A percentile compares a stretch with the other conserved stretches of the same genome.
phyloP scores from a whole-genome alignment of 352 stramenopile species.

The Pythium pyrilobum region DNA sequence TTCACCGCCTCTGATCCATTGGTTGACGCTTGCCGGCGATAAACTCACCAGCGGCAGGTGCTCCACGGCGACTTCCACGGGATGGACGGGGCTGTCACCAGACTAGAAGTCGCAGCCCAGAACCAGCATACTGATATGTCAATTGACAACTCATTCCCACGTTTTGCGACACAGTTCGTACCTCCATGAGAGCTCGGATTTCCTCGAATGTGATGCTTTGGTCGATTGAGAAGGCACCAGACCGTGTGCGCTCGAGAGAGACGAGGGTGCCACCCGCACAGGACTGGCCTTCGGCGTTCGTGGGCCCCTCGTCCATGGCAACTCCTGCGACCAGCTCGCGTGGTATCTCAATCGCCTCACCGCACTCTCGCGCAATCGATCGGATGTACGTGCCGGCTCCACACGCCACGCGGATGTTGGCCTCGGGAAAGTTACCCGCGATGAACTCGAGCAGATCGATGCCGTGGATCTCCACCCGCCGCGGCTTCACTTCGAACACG shows the following conservation, averaged over 20 bases:
- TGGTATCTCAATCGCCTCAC: conserved; percentile 53
- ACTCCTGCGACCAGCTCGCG: conserved; percentile 10
- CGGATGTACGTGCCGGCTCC: conserved; percentile 82
- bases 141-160: no score
- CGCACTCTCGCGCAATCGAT: conserved; percentile 81
- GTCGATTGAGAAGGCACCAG: conserved; percentile 45
- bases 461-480: conserved; percentile 52
- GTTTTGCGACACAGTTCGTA: conserved; percentile 19
- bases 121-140: background rate
- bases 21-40: conserved; percentile 21
- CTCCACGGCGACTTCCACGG: conserved; percentile 55
- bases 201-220: conserved; percentile 56
- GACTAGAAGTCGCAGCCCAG: conserved; percentile 10
- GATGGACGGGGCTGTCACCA: conserved; percentile 30
- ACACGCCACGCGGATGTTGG: conserved; percentile 56
- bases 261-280: conserved; percentile 61
- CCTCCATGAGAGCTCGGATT: conserved; percentile 35
- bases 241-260: conserved; percentile 54
- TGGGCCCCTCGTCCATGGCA: conserved; percentile 5
- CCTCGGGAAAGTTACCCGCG: conserved; percentile 51
- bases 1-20: conserved; percentile 44
- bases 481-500: conserved; percentile 51
- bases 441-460: conserved; percentile 58
- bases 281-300: conserved; percentile 18
- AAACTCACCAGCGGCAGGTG: conserved; percentile 51